Evolutionary conservation across 2,329 filamentous ascomycete species (phyloP), one percentile per base, ranked within the genome.

Genomic region (Fusarium continuum): DNA sequence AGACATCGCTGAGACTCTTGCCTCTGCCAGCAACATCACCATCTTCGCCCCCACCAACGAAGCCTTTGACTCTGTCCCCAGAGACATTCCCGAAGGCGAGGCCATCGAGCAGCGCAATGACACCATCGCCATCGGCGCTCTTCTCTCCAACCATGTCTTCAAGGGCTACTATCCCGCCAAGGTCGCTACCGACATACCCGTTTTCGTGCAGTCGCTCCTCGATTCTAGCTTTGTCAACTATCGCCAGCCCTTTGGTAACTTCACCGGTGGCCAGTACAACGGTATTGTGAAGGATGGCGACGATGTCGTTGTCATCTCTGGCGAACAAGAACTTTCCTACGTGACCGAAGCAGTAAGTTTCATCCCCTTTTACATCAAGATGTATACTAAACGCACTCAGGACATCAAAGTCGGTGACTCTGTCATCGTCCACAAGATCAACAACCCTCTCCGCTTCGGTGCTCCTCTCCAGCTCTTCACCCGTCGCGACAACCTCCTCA

Each of bases 201-300:
- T 59, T 3, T 76, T 71, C 49, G 63, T 61, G 8, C 73, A 74
- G 60, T 72, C 70, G 5, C 56, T 75, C 14, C 56, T 75, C 4
- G 69, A 75, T 16, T 55, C 54, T 3, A 71, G 68, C n/a, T 75
- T 73, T 28, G 44, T 72, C 36, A 75, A 61, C 11, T 65, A 60
- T 6, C 56, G 65, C 8, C 76, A 78, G 65, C 75, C 77, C 0
- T 75, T 76, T 51, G 70, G 71, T 7, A 77, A 77, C 63, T 73
- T 76, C 45, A 76, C 75, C 5, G 74, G 74, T 13, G 75, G 75
- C 4, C 72, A 74, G 35, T 75, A 76, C 52, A 74, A 76, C n/a
- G 75, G 70, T 5, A 65, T 76, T 25, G 72, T 76, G 14, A 71
- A 64, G 43, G 69, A 76, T 23, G 71, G 71, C 0, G 55, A 70